Evolutionary conservation across 768 basidiomycete genomes (phyloP).

Genomic region (Boletus coccyginus): DNA sequence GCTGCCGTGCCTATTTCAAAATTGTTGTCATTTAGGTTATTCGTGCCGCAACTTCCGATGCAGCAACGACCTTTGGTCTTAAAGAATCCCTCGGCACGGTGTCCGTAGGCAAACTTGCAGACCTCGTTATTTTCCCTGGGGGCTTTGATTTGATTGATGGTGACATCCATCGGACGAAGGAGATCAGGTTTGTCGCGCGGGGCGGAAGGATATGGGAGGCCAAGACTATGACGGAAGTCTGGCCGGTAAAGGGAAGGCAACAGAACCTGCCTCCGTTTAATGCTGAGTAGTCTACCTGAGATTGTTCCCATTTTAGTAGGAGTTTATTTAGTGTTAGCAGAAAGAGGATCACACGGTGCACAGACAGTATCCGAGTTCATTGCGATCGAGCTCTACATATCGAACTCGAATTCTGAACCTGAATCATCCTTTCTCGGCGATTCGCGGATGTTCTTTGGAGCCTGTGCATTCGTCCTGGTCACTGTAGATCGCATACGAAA

Average conservation of each 20-base stretch:
- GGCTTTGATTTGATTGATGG: slow-evolving; percentile 56
- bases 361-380: background rate
- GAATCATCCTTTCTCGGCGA: slow-evolving; percentile 57
- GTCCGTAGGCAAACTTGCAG: slow-evolving; percentile 64
- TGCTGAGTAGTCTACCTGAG: slow-evolving; percentile 30
- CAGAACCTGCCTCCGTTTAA: slow-evolving; percentile 60
- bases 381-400: slow-evolving; percentile 41
- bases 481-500: slow-evolving; percentile 56
- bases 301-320: background rate
- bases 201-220: slow-evolving; percentile 75
- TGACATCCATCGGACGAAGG: slow-evolving; percentile 46
- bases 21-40: slow-evolving; percentile 44
- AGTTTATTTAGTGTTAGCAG: background rate
- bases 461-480: slow-evolving; percentile 51
- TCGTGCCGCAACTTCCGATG: slow-evolving; percentile 64
- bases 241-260: slow-evolving; percentile 62
- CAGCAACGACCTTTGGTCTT: slow-evolving; percentile 64
- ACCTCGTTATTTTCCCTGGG: slow-evolving; percentile 64
- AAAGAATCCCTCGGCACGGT: slow-evolving; percentile 61
- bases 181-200: slow-evolving; percentile 55
- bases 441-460: slow-evolving; percentile 55
- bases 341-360: background rate
- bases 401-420: slow-evolving; percentile 79
- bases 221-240: slow-evolving; percentile 62
- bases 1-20: background rate